A percentile compares a stretch with the other conserved stretches of the same genome.
These are phyloP conservation scores for Pichia sp. DNA, from an alignment of 1,139 yeast species.

Conservation along the genomic window DNA sequence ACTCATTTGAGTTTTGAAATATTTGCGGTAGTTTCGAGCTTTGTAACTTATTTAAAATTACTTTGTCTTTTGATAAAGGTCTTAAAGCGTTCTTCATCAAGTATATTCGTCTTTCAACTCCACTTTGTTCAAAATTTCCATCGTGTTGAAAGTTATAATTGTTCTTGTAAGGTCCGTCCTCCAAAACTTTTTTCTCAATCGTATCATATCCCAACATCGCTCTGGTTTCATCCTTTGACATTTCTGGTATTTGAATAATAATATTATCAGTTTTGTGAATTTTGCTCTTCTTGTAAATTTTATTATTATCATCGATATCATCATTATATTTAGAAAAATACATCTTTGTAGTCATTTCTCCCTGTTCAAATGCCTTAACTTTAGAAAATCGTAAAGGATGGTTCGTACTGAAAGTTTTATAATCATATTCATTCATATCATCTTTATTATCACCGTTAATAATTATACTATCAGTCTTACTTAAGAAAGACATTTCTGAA, in stretches of 20 bases:
- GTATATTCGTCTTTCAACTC: conserved; percentile 21
- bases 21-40: conserved; percentile 23
- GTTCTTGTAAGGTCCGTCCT: no score
- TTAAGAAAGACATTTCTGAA: conserved; percentile 10
- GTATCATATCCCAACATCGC: conserved; percentile 10
- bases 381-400: conserved; percentile 35
- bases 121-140: conserved; percentile 1
- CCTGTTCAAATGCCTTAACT: conserved; percentile 34
- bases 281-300: background rate
- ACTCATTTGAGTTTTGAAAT: conserved; percentile 26
- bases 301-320: background rate
- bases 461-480: conserved; percentile 12
- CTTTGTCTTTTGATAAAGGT: conserved; percentile 23
- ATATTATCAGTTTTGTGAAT: conserved; percentile 8
- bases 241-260: conserved; percentile 26
- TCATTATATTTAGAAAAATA: conserved; percentile 24
- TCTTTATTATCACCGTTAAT: conserved; percentile 7
- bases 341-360: conserved; percentile 32
- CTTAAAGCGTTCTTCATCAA: conserved; percentile 26
- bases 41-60: conserved; percentile 19
- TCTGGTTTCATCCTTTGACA: conserved; percentile 22
- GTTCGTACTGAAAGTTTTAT: conserved; percentile 31
- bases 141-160: conserved; percentile 4
- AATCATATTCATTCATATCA: conserved; percentile 28
- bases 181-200: conserved; percentile 11